phyloP scores from a whole-genome alignment of 164 flowering plant genomes.

The Platanus orientalis region DNA sequence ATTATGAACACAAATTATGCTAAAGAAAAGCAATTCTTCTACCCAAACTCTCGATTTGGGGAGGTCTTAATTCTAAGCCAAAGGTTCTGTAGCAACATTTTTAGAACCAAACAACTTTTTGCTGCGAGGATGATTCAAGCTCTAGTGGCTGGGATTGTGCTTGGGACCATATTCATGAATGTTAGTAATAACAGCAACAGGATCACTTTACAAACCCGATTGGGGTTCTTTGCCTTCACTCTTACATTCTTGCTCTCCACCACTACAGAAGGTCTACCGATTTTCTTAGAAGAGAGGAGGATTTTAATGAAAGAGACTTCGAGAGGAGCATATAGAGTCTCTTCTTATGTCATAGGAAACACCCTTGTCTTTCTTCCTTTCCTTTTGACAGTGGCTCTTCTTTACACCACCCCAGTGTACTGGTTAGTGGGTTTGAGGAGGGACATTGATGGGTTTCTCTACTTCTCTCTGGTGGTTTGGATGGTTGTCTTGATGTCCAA shows the following conservation, averaged over 20 bases:
- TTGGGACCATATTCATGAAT: constrained; percentile 75
- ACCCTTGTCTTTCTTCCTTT: constrained; percentile 78
- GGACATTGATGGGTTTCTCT: constrained; percentile 52
- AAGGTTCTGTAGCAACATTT: constrained; percentile 69
- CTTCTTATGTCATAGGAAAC: constrained; percentile 76
- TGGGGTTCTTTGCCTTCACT: constrained; percentile 89
- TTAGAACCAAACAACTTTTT: constrained; percentile 81
- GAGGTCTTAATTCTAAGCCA: constrained; percentile 65
- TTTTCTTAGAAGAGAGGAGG: constrained; percentile 75
- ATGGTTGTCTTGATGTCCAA: constrained; percentile 73
- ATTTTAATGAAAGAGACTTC: constrained; percentile 78
- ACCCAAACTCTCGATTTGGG: constrained; percentile 38
- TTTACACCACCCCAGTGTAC: constrained; percentile 73
- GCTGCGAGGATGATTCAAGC: constrained; percentile 67
- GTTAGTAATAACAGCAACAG: constrained; percentile 23
- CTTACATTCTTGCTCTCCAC: constrained; percentile 83
- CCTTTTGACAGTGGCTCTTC: constrained; percentile 55
- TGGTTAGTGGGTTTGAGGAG: constrained; percentile 76
- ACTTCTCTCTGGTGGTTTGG: constrained; percentile 82
- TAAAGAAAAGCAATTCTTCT: constrained; percentile 19
- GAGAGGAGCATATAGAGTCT: constrained; percentile 78
- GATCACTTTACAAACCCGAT: constrained; percentile 42
- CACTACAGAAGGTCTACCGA: constrained; percentile 83
- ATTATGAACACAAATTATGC: neutral
- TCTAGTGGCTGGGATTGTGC: constrained; percentile 31